Evolutionary conservation across 805 yeast species (phyloP).

Genomic region (Metschnikowia gelsemii): DNA sequence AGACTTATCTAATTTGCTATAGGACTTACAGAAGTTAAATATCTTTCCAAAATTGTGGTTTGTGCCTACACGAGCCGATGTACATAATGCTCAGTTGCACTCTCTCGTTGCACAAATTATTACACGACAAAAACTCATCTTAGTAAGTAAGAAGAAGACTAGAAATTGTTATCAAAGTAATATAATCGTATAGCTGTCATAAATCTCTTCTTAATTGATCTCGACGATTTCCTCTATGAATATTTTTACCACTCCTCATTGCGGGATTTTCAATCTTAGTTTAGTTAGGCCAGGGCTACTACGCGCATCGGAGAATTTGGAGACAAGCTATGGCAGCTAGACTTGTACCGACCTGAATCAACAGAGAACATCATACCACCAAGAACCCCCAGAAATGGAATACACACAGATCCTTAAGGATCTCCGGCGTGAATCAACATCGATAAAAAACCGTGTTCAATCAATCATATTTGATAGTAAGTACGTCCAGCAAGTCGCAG

Average conservation of each 20-base stretch:
- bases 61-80: too few relatives aligned
- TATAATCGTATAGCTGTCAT: too few relatives aligned
- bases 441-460: conserved; percentile 62
- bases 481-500: conserved; percentile 20
- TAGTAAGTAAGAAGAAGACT: too few relatives aligned
- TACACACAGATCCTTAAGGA: conserved; percentile 19
- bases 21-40: too few relatives aligned
- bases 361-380: neutral
- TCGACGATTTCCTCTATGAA: too few relatives aligned
- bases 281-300: conserved; percentile 5
- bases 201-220: too few relatives aligned
- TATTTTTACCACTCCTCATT: neutral
- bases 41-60: too few relatives aligned
- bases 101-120: too few relatives aligned
- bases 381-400: conserved; percentile 10
- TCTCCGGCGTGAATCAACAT: conserved; percentile 55
- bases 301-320: neutral
- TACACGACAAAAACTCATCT: too few relatives aligned
- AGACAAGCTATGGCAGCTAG: neutral
- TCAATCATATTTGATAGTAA: conserved; percentile 43
- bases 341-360: neutral
- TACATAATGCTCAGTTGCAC: too few relatives aligned
- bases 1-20: too few relatives aligned
- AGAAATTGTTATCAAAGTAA: too few relatives aligned
- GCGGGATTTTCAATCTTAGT: neutral